Evolutionary conservation across 768 basidiomycete genomes (phyloP), one percentile per base, ranked within the genome.

Genomic region (Leccinum olivaceopallidum): DNA sequence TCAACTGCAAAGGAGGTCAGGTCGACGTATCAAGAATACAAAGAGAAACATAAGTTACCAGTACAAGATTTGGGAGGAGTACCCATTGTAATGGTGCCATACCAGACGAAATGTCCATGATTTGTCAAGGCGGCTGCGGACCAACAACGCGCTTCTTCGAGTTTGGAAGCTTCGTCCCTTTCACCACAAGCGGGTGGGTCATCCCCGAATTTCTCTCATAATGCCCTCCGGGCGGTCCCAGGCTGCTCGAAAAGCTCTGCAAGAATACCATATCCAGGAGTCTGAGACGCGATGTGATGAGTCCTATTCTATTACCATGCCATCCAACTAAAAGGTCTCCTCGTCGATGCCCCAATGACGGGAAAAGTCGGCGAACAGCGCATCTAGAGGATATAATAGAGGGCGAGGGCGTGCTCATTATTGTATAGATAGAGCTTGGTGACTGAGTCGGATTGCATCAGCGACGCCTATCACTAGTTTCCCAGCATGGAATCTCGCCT

Each of bases 301-400:
- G 18, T 80, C 89, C 58, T 67, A 94, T 92, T 97, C 58, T 67
- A 94, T 92, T 97, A 95, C 70, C 94, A 80, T 8, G 93, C 90
- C 57, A 94, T 80, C 95, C 95, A 99, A 98, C 71, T 98, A 97
- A 65, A 92, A 98, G 0, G 94, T 96, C 69, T 95, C 92, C 67
- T 95, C 94, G 16, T 94, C 95, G 58, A 98, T 98, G 10, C 37
- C 93, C 97, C 97, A 98, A 1, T 89, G 88, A 20, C 90, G 78
- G 6, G 91, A 90, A 65, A 99, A 85, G 67, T 94, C 93, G 6
- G 88, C 83, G 97, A 96, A 61, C 85, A 85, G 36, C 87, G 85
- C 60, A 34, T 12, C 32, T 99, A 97, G 13, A 85, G 83, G 60
- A 87, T 89, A 72, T 97, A 88, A 63, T 95, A 85, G 2, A 97